A percentile compares a stretch with the other conserved stretches of the same genome.
These are phyloP conservation scores for Metschnikowia lachancei DNA, from an alignment of 805 yeast genomes.

Conservation along the genomic window DNA sequence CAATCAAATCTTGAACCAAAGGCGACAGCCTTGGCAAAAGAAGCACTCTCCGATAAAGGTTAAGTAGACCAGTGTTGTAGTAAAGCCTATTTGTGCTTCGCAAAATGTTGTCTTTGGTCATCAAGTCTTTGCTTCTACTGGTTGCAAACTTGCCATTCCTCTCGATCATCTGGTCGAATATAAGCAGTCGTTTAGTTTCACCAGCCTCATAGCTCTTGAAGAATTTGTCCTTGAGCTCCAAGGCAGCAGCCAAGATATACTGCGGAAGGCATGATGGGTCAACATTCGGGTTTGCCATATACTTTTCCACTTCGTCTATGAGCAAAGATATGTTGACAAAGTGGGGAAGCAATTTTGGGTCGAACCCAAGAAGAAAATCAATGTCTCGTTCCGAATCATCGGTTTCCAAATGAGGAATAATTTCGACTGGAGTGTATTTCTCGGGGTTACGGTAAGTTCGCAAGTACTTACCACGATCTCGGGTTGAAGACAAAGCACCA, in stretches of 20 bases:
- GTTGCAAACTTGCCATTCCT: slow-evolving; percentile 7
- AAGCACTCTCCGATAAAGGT: slow-evolving; percentile 55
- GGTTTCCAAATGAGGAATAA: slow-evolving; percentile 18
- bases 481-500: slow-evolving; percentile 58
- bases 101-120: slow-evolving; percentile 34
- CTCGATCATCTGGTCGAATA: slow-evolving; percentile 16
- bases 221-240: slow-evolving; percentile 27
- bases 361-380: slow-evolving; percentile 66
- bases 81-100: slow-evolving; percentile 52
- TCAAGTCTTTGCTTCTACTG: slow-evolving; percentile 15
- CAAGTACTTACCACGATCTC: slow-evolving; percentile 32
- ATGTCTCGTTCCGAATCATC: slow-evolving; percentile 40
- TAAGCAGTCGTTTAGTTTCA: slow-evolving; percentile 15
- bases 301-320: slow-evolving; percentile 29
- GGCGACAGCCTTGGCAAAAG: slow-evolving; percentile 44
- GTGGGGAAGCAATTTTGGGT: slow-evolving; percentile 56
- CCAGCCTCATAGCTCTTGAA: slow-evolving; percentile 16
- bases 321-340: slow-evolving; percentile 48
- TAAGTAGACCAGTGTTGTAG: slow-evolving; percentile 52
- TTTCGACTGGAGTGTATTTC: slow-evolving; percentile 23
- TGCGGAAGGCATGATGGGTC: slow-evolving; percentile 24
- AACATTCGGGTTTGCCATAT: slow-evolving; percentile 11
- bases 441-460: slow-evolving; percentile 20
- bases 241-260: slow-evolving; percentile 32
- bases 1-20: slow-evolving; percentile 48